Conservation (phyloP, 2,329 filamentous ascomycete genomes). For the Cladophialophora carrionii region DNA sequence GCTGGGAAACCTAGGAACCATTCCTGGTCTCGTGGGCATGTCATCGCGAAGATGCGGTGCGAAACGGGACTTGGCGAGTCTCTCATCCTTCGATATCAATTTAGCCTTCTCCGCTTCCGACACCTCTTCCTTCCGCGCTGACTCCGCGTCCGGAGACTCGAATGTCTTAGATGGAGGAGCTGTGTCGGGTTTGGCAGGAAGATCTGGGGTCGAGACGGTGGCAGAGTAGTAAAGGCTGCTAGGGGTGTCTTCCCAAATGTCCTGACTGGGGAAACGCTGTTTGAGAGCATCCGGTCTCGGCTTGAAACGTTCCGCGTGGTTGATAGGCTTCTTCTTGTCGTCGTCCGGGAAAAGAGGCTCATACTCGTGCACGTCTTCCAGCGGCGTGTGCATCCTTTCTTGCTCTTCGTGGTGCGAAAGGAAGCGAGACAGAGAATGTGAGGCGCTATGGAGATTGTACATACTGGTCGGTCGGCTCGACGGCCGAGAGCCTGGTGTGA, state of each 20-base stretch:
- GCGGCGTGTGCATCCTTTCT: constrained; percentile 64
- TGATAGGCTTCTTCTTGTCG: constrained; percentile 62
- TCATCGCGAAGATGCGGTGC: constrained; percentile 58
- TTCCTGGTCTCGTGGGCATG: constrained; percentile 54
- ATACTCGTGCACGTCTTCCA: constrained; percentile 91
- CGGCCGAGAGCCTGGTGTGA: constrained; percentile 60
- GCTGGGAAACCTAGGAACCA: constrained; percentile 79
- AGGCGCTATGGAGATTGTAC: constrained; percentile 57
- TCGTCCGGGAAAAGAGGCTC: constrained; percentile 89
- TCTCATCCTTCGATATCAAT: constrained; percentile 44
- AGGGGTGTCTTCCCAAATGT: constrained; percentile 96
- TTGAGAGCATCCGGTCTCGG: constrained; percentile 56
- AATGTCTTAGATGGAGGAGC: constrained; percentile 40
- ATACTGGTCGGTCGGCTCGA: constrained; percentile 67
- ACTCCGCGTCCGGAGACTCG: constrained; percentile 55
- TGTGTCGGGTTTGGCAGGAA: constrained; percentile 49
- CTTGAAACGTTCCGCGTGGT: constrained; percentile 61
- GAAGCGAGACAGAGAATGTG: constrained; percentile 53
- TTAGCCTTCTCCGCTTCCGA: constrained; percentile 48
- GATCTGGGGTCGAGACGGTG: constrained; percentile 80
- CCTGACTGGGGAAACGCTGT: constrained; percentile 86
- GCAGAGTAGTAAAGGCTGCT: constrained; percentile 76
- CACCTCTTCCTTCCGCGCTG: constrained; percentile 46
- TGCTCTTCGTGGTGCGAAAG: constrained; percentile 56
- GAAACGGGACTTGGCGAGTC: constrained; percentile 40